phyloP scores from a whole-genome alignment of 306 rosid genomes.

The Rosa chinensis region DNA sequence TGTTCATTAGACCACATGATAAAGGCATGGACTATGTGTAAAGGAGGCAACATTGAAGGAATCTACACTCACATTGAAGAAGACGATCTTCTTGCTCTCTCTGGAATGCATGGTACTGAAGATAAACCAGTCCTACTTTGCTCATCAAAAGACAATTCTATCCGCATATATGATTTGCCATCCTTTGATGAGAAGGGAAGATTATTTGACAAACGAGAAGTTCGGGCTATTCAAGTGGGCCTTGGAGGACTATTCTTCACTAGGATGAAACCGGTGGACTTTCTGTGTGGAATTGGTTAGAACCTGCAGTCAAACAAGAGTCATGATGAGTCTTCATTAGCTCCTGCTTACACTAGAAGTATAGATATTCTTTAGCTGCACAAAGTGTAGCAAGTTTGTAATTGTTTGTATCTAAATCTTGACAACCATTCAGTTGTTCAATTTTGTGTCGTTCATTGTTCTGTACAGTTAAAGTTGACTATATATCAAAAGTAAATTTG shows the following conservation, averaged over 20 bases:
- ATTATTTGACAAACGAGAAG: neutral
- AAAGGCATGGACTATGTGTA: neutral
- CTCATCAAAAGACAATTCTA: neutral
- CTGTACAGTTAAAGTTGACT: neutral
- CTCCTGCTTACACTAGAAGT: neutral
- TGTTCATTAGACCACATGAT: neutral
- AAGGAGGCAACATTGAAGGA: neutral
- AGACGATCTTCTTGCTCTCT: neutral
- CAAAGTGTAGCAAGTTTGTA: neutral
- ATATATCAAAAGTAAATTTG: neutral
- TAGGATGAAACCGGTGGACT: slow-evolving; percentile 37
- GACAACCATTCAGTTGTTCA: neutral
- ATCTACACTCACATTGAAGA: neutral
- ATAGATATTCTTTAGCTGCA: neutral
- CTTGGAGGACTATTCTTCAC: slow-evolving; percentile 39
- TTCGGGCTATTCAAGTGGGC: slow-evolving; percentile 17
- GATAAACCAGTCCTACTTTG: neutral
- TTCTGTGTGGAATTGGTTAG: slow-evolving; percentile 30
- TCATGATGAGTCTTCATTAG: neutral
- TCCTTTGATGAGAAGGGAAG: neutral
- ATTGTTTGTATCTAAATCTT: neutral
- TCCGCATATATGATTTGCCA: neutral
- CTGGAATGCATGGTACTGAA: neutral
- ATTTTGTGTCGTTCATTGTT: neutral
- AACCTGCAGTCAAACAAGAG: neutral